Evolutionary conservation across 805 yeast genomes (phyloP).

Genomic region (Candida morakotiae): DNA sequence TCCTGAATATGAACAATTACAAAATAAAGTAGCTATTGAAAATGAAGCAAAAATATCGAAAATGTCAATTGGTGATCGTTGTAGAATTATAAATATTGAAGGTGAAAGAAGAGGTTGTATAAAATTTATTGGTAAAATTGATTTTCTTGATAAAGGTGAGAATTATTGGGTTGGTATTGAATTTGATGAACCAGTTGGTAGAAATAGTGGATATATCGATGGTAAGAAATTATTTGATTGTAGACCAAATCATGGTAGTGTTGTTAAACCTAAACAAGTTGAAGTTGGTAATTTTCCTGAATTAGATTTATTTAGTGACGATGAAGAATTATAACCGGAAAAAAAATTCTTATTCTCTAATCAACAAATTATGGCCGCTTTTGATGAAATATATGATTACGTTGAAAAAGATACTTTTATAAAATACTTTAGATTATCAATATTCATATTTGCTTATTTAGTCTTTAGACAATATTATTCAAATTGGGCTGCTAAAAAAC

Average conservation of each 20-base stretch:
- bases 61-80: slow-evolving; percentile 49
- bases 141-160: slow-evolving; percentile 50
- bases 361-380: slow-evolving; percentile 8
- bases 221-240: slow-evolving; percentile 60
- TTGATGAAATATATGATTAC: slow-evolving; percentile 27
- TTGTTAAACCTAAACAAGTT: slow-evolving; percentile 66
- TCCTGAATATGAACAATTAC: slow-evolving; percentile 39
- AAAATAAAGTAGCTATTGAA: slow-evolving; percentile 24
- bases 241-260: slow-evolving; percentile 63
- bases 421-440: slow-evolving; percentile 43
- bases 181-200: slow-evolving; percentile 83
- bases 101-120: slow-evolving; percentile 68
- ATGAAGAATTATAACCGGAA: slow-evolving; percentile 25
- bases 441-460: slow-evolving; percentile 61
- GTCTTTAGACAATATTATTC: slow-evolving; percentile 54
- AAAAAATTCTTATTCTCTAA: too few species aligned
- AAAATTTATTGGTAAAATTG: slow-evolving; percentile 63
- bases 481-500: slow-evolving; percentile 54
- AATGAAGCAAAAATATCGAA: slow-evolving; percentile 21
- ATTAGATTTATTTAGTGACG: slow-evolving; percentile 40
- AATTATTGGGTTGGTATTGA: slow-evolving; percentile 77
- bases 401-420: slow-evolving; percentile 39
- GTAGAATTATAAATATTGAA: slow-evolving; percentile 42
- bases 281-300: slow-evolving; percentile 68
- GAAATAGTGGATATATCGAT: slow-evolving; percentile 73